These are phyloP conservation scores for Eucommia ulmoides DNA, from an alignment of 257 asterid genomes.

Conservation along the genomic window DNA sequence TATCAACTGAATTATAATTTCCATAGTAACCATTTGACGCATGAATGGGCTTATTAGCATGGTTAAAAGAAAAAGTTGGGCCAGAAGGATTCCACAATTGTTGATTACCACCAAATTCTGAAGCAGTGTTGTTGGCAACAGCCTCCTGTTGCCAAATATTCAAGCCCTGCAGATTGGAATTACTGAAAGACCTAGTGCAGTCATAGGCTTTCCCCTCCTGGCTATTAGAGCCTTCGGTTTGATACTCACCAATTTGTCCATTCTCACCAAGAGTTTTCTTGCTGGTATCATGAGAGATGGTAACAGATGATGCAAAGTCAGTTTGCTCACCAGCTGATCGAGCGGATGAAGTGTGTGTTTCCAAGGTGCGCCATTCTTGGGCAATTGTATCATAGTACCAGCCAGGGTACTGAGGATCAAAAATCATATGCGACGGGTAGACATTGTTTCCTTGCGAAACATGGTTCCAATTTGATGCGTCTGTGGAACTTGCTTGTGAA, in stretches of 20 bases:
- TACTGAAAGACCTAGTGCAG: conserved; percentile 27
- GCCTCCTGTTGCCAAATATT: conserved; percentile 36
- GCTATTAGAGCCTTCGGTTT: conserved; percentile 18
- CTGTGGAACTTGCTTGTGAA: not conserved
- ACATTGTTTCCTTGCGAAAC: not conserved
- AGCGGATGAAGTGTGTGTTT: conserved; percentile 33
- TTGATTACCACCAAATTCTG: conserved; percentile 32
- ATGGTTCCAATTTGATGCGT: conserved; percentile 9
- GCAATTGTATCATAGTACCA: conserved; percentile 79
- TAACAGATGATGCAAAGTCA: conserved; percentile 21
- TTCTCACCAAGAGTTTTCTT: conserved; percentile 12
- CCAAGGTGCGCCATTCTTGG: conserved; percentile 64
- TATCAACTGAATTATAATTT: conserved; percentile 31
- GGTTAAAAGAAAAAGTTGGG: conserved; percentile 21
- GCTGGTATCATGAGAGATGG: conserved; percentile 25
- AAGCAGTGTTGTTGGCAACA: conserved; percentile 19
- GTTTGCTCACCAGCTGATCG: conserved; percentile 36
- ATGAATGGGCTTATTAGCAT: conserved; percentile 12
- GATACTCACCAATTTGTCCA: not conserved
- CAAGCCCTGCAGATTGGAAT: conserved; percentile 30
- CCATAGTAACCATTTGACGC: conserved; percentile 34
- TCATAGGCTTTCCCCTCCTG: no score
- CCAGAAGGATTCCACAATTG: conserved; percentile 23
- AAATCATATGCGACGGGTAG: not conserved
- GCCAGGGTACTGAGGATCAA: conserved; percentile 51